Evolutionary conservation across 495 filamentous ascomycete species (phyloP).

Genomic region (Penicillium herquei): DNA sequence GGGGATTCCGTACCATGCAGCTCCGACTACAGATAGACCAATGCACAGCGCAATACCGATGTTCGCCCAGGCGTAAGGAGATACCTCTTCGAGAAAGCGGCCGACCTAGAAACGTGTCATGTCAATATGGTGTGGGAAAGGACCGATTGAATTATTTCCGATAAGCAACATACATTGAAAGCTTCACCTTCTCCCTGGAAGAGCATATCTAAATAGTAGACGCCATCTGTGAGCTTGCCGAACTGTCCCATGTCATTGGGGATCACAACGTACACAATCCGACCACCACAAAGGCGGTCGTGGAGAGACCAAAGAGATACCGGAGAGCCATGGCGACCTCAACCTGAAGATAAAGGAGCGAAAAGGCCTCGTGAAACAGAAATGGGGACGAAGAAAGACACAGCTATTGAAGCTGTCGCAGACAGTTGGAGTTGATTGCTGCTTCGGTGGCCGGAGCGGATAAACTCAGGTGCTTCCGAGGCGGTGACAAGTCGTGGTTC

Average conservation of each 20-base stretch:
- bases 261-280: conserved; percentile 71
- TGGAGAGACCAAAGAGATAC: conserved; percentile 70
- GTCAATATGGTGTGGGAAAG: conserved; percentile 20
- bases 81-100: conserved; percentile 88
- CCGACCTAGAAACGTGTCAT: conserved; percentile 63
- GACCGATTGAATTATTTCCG: background rate
- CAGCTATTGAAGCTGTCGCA: conserved; percentile 9
- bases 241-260: conserved; percentile 11
- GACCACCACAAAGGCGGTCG: conserved; percentile 72
- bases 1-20: conserved; percentile 73
- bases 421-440: conserved; percentile 18
- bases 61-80: conserved; percentile 90
- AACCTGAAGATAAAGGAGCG: conserved; percentile 27
- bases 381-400: conserved; percentile 18
- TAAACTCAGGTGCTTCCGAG: conserved; percentile 22
- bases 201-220: conserved; percentile 76
- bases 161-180: conserved; percentile 74
- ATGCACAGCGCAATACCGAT: conserved; percentile 93
- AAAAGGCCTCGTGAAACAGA: conserved; percentile 17
- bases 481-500: conserved; percentile 23
- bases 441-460: conserved; percentile 31
- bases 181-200: conserved; percentile 93
- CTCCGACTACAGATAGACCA: conserved; percentile 90
- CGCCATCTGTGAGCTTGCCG: conserved; percentile 31
- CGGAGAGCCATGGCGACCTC: conserved; percentile 46